Evolutionary conservation across 2,329 filamentous ascomycete species (phyloP).

Genomic region (Verticillium longisporum): DNA sequence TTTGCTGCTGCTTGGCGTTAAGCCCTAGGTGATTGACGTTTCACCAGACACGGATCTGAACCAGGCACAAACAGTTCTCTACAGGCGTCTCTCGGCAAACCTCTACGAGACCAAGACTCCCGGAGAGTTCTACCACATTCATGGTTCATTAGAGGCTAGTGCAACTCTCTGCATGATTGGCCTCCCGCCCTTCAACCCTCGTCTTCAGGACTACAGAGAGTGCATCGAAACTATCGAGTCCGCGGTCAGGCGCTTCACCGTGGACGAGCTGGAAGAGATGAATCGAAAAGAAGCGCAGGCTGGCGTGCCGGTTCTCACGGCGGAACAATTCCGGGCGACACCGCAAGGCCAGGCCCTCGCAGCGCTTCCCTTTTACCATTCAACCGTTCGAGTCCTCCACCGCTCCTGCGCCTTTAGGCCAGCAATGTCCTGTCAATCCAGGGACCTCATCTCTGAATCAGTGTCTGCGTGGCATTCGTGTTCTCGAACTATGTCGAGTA

Average conservation of each 20-base stretch:
- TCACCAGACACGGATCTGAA: conserved; percentile 56
- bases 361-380: conserved; percentile 31
- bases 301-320: conserved; percentile 46
- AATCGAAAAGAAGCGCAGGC: conserved; percentile 44
- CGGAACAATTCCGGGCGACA: conserved; percentile 45
- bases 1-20: neutral
- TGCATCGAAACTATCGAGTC: conserved; percentile 48
- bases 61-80: conserved; percentile 56
- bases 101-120: conserved; percentile 55
- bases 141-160: conserved; percentile 59
- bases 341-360: conserved; percentile 33
- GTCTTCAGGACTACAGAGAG: conserved; percentile 46
- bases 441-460: conserved; percentile 20
- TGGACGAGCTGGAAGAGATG: conserved; percentile 42
- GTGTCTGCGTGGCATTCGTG: conserved; percentile 50
- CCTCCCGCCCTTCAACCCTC: conserved; percentile 49
- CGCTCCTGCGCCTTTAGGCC: conserved; percentile 29
- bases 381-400: conserved; percentile 35
- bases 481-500: conserved; percentile 61
- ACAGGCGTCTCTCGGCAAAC: conserved; percentile 59
- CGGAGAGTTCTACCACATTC: conserved; percentile 59
- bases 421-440: neutral
- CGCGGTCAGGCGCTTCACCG: conserved; percentile 42
- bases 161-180: conserved; percentile 59
- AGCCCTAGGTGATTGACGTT: neutral